Base-by-base conservation (phyloP, 805 yeast species). In the Yarrowia hollandica region DNA sequence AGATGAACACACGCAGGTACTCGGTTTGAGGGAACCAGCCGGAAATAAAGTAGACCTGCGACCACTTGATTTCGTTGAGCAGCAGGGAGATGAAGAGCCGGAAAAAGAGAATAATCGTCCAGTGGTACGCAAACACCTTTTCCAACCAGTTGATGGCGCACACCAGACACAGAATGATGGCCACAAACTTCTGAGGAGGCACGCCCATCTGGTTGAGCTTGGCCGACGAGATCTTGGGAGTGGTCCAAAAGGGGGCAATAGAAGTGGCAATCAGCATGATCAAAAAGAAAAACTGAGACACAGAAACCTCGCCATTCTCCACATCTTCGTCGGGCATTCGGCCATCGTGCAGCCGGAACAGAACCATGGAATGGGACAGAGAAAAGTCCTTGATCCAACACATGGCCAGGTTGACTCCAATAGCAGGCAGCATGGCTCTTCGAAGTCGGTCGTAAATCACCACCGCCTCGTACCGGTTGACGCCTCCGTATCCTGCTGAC, bases 311-410 rank as follows among this genome's bases (percentile, higher is more conserved):
- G 5, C 26, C 44, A 2, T 18, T 26, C 31, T 52, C 44, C 15
- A 26, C 18, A 14, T 52, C 58, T 5, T 52, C 44, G 14, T 52
- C 58, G n/a, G 58, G 58, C 1, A 28, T 15, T 2, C 15, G n/a
- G 3, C 58, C 58, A n/a, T 37, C 35, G 3, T 19, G 39, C 14
- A 52, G n/a, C 5, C 34, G 44, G 21, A 52, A 52, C 6, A 52
- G 44, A 12, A 52, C 25, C 44, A 52, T 35, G n/a, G 58, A 35
- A 8, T 35, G 42, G 18, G 42, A 35, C 21, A 35, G 34, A 12
- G 58, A 52, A 25, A 52, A 52, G 44, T 37, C 58, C 58, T 35
- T 37, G 58, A 52, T 52, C 58, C 44, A 37, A 9, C 58, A 52
- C 44, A 52, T 52, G 44, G 58, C 58, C n/a, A 52, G 23, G 11